These are phyloP conservation scores for Verticillium zaregamsianum DNA, from an alignment of 2,329 filamentous ascomycete species.

Conservation along the genomic window DNA sequence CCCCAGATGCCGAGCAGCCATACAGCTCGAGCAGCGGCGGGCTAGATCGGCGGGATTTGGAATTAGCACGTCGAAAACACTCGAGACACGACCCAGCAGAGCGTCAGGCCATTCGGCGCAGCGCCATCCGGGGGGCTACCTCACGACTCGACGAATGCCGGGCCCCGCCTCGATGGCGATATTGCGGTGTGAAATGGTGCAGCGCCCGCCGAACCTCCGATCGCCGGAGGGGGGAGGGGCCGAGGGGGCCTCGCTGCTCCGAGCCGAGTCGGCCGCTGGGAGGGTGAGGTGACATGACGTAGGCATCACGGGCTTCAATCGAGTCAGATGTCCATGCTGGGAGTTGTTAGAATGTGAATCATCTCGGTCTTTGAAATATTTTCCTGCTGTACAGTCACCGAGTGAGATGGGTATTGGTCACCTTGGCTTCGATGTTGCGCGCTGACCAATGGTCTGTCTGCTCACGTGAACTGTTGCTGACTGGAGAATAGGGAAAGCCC, in stretches of 20 bases:
- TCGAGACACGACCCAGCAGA: not conserved
- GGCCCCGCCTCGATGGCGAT: not conserved
- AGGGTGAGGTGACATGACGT: not conserved
- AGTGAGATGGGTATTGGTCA: too few relatives aligned
- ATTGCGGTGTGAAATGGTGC: not conserved
- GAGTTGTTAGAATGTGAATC: too few relatives aligned
- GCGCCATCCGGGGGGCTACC: not conserved
- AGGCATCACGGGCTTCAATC: too few relatives aligned
- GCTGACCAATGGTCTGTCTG: too few relatives aligned
- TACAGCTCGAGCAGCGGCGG: not conserved
- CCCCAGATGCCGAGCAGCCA: not conserved
- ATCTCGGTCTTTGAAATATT: too few relatives aligned
- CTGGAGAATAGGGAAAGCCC: too few relatives aligned
- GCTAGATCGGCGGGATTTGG: not conserved
- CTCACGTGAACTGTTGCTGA: too few relatives aligned
- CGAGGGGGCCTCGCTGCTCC: not conserved
- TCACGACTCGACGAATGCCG: not conserved
- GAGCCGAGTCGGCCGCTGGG: not conserved
- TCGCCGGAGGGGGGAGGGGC: not conserved
- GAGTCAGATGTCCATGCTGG: too few relatives aligned
- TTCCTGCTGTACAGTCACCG: too few relatives aligned
- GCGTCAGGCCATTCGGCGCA: not conserved
- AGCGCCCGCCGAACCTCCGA: not conserved
- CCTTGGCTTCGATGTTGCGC: too few relatives aligned
- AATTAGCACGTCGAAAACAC: not conserved